phyloP scores from a whole-genome alignment of 2,329 filamentous ascomycete species.

The Cercospora sp. region DNA sequence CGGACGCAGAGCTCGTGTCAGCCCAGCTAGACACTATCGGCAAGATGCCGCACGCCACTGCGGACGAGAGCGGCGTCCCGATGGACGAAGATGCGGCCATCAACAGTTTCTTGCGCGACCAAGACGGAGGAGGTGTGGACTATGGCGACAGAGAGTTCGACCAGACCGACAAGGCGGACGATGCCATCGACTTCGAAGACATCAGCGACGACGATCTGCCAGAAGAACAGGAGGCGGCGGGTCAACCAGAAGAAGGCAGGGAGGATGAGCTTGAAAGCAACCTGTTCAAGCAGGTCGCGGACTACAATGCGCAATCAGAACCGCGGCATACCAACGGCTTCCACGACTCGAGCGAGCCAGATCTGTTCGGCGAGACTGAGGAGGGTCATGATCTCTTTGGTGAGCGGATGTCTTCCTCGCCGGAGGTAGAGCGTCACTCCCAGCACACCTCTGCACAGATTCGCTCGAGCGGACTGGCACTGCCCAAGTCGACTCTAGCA shows the following conservation, averaged over 20 bases:
- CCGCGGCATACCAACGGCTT: slow-evolving; percentile 26
- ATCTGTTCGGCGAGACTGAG: slow-evolving; percentile 67
- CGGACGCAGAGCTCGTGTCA: neutral
- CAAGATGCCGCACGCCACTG: slow-evolving; percentile 44
- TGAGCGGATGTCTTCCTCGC: slow-evolving; percentile 38
- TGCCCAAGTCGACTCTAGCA: slow-evolving; percentile 37
- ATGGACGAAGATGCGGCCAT: slow-evolving; percentile 36
- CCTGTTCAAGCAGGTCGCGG: slow-evolving; percentile 15
- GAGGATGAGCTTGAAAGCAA: slow-evolving; percentile 20
- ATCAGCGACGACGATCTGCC: slow-evolving; percentile 90
- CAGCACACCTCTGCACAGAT: slow-evolving; percentile 27
- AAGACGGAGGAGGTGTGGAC: slow-evolving; percentile 28
- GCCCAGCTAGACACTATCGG: neutral
- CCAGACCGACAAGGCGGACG: slow-evolving; percentile 76
- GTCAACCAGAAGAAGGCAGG: slow-evolving; percentile 26
- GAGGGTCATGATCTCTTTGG: slow-evolving; percentile 44
- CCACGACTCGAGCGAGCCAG: slow-evolving; percentile 45
- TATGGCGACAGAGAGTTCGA: slow-evolving; percentile 43
- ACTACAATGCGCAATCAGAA: slow-evolving; percentile 19
- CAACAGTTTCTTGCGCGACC: slow-evolving; percentile 33
- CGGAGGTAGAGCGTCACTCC: slow-evolving; percentile 32
- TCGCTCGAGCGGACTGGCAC: slow-evolving; percentile 33
- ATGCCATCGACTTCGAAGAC: slow-evolving; percentile 88
- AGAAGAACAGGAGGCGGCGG: slow-evolving; percentile 65
- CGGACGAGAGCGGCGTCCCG: slow-evolving; percentile 24